Evolutionary conservation across 2,329 filamentous ascomycete species (phyloP), one percentile per base, ranked within the genome.

Genomic region (Dactylellina leptospora): DNA sequence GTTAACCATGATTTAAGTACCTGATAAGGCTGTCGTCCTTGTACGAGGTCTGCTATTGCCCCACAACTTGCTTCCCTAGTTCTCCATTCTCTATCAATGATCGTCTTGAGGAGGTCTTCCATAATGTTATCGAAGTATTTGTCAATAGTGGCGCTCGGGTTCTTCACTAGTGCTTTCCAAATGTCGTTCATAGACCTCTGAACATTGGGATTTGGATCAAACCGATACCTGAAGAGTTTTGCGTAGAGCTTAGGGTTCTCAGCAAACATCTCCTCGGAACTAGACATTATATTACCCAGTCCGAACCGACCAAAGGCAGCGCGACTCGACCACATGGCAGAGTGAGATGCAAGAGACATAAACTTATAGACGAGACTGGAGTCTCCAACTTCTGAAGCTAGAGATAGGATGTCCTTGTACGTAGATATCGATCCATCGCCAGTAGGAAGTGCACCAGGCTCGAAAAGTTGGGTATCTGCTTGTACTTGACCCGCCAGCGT

Each of bases 321-420:
- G 54, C 95, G 87, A n/a, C 92, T 96, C 1, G 92, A 93, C 95
- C 95, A 99, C 13, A 96, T 96, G 0, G 93, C 92, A 50, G 96
- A 96, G 77, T 97, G 96, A 1, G 92, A 92, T 1, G 95, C 95
- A 75, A 99, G 84, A 0, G 93, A 93, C 95, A 99, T 99, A 81
- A 99, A 97, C 73, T 93, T 92, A 82, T 99, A 99, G 0, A 97
- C 91, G n/a, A 99, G 83, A 76, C 90, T 93, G 68, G 95, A 93
- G 77, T 99, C 93, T 9, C 95, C 95, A 30, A 97, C 93, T 81
- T 99, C 95, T 44, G 93, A 91, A n/a, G 95, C 95, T 50, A 99
- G 83, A 75, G 85, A 95, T 80, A 99, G 90, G 75, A 99, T 97
- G 38, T 99, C 95, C 78, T 96, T 96, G 82, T 99, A 99, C 0